phyloP scores from a whole-genome alignment of 805 yeast genomes.

The Ogataea corticis region DNA sequence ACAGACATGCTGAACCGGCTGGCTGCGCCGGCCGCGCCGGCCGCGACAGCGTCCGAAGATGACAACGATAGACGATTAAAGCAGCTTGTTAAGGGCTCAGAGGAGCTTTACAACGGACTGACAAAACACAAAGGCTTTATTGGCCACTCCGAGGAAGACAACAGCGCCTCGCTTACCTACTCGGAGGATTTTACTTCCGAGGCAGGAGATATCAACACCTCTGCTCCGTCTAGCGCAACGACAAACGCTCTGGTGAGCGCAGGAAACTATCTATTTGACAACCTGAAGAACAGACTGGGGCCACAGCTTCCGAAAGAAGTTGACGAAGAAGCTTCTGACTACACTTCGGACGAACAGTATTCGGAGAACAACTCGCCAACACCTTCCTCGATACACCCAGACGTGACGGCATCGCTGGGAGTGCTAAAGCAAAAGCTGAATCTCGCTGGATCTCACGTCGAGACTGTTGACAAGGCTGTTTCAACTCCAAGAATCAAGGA shows the following conservation, averaged over 20 bases:
- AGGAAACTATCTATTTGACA: slow-evolving; percentile 29
- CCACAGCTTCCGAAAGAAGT: slow-evolving; percentile 10
- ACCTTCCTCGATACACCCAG: slow-evolving; percentile 14
- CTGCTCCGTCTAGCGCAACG: slow-evolving; percentile 21
- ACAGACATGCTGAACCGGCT: slow-evolving; percentile 26
- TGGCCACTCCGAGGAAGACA: background rate
- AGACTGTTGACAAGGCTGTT: slow-evolving; percentile 13
- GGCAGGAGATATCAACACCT: slow-evolving; percentile 28
- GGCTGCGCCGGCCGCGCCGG: slow-evolving; percentile 7
- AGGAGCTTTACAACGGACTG: slow-evolving; percentile 21
- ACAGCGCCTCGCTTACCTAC: slow-evolving; percentile 21
- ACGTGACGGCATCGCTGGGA: slow-evolving; percentile 24
- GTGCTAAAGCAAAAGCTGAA: slow-evolving; percentile 19
- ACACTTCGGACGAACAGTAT: slow-evolving; percentile 12
- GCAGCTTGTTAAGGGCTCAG: slow-evolving; percentile 24
- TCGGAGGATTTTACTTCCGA: slow-evolving; percentile 32
- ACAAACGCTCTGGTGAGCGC: slow-evolving; percentile 24
- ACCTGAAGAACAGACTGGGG: slow-evolving; percentile 23
- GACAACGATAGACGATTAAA: slow-evolving; percentile 15
- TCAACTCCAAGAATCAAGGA: slow-evolving; percentile 22
- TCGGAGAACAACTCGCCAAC: slow-evolving; percentile 16
- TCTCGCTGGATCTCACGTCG: slow-evolving; percentile 11
- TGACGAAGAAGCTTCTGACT: slow-evolving; percentile 11
- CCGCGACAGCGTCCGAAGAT: background rate
- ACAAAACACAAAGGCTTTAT: slow-evolving; percentile 13